Conservation (phyloP, 2,329 filamentous ascomycete genomes). For the Leptographium galeiforme region DNA sequence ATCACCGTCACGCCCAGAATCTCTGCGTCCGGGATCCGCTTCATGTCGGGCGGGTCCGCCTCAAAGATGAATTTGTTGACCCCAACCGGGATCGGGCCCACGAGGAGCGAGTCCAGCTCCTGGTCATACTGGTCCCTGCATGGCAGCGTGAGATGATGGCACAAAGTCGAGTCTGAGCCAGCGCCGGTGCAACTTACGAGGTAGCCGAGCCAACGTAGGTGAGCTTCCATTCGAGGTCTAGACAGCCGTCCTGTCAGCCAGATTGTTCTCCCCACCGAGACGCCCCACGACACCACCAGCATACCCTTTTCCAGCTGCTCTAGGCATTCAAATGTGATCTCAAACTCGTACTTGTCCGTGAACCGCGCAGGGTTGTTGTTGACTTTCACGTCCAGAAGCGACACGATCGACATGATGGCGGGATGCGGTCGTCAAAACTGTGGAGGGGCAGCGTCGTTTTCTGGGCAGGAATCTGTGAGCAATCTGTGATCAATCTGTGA, state of each 20-base stretch:
- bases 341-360: conserved; percentile 84
- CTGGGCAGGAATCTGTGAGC: too few relatives aligned
- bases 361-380: conserved; percentile 96
- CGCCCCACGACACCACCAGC: conserved; percentile 4
- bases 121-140: conserved; percentile 87
- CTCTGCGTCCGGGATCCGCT: conserved; percentile 84
- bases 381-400: conserved; percentile 87
- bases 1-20: conserved; percentile 96
- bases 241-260: neutral
- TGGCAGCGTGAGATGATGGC: neutral
- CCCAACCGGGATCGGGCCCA: conserved; percentile 92
- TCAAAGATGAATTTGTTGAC: conserved; percentile 99
- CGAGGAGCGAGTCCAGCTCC: conserved; percentile 91
- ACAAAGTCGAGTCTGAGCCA: conserved; percentile 6
- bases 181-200: conserved; percentile 48
- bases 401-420: conserved; percentile 80
- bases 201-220: conserved; percentile 98
- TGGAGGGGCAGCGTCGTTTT: too few relatives aligned
- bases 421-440: too few relatives aligned
- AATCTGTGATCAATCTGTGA: too few relatives aligned
- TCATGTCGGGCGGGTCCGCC: conserved; percentile 81
- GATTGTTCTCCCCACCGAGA: neutral
- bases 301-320: conserved; percentile 86
- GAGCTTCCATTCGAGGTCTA: conserved; percentile 98
- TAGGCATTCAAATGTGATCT: conserved; percentile 97